Conservation (phyloP, 352 stramenopile species). For the Phytophthora pistaciae region DNA sequence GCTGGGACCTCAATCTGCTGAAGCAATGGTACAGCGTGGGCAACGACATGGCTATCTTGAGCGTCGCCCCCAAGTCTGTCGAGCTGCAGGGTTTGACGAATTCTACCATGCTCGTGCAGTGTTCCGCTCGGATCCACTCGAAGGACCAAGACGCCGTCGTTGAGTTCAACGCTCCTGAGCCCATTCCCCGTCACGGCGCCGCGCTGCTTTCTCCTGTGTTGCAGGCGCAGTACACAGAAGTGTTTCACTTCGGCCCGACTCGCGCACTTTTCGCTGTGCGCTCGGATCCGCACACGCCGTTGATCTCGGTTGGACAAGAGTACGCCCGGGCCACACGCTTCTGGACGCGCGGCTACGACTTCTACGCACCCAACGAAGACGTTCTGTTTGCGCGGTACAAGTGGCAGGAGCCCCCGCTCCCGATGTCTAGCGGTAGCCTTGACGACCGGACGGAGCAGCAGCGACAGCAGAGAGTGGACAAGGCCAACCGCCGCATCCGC, state of each 20-base stretch:
- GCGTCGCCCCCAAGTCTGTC: constrained; percentile 67
- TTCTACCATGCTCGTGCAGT: constrained; percentile 69
- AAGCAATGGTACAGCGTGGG: constrained; percentile 85
- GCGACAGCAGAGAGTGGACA: constrained; percentile 30
- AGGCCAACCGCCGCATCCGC: constrained; percentile 73
- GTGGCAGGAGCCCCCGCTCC: constrained; percentile 44
- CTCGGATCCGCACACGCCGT: constrained; percentile 77
- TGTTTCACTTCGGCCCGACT: constrained; percentile 82
- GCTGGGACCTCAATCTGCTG: constrained; percentile 80
- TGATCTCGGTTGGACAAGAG: constrained; percentile 69
- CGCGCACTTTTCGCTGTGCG: constrained; percentile 68
- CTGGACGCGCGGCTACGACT: constrained; percentile 89
- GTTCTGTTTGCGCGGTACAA: constrained; percentile 75
- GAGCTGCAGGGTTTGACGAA: constrained; percentile 49
- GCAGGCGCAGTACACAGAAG: constrained; percentile 84
- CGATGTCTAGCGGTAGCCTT: constrained; percentile 20
- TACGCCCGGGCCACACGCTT: constrained; percentile 85
- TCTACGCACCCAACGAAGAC: constrained; percentile 79
- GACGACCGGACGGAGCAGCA: constrained; percentile 25
- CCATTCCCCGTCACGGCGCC: constrained; percentile 39
- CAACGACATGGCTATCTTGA: constrained; percentile 86
- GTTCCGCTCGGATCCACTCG: constrained; percentile 84
- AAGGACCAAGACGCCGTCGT: constrained; percentile 70
- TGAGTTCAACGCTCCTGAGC: constrained; percentile 83
- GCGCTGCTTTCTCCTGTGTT: constrained; percentile 60